These are phyloP conservation scores for Rhodotorula graminis DNA, from an alignment of 768 basidiomycete genomes.

Conservation along the genomic window DNA sequence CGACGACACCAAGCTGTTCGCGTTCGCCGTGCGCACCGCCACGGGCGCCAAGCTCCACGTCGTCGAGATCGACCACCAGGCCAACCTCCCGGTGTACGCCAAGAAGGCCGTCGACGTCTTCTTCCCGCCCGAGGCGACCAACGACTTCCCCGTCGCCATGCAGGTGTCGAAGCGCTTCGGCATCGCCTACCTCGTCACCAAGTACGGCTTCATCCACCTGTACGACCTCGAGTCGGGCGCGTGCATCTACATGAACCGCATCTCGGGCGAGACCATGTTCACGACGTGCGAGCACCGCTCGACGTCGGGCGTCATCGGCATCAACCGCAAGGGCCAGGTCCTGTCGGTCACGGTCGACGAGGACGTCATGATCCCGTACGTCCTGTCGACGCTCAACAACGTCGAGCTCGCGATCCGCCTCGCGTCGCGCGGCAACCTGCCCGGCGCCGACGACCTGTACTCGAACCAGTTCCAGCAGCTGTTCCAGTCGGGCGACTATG, in stretches of 20 bases:
- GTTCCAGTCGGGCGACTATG: conserved; percentile 80
- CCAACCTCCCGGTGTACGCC: conserved; percentile 82
- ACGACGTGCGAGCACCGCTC: conserved; percentile 95
- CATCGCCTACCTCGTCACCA: conserved; percentile 93
- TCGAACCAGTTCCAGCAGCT: conserved; percentile 87
- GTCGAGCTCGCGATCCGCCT: conserved; percentile 97
- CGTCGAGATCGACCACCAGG: conserved; percentile 94
- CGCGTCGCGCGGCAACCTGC: conserved; percentile 89
- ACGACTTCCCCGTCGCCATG: conserved; percentile 99
- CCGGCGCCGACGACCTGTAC: conserved; percentile 95
- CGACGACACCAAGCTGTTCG: conserved; percentile 80
- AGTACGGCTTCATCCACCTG: conserved; percentile 98
- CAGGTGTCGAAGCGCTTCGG: conserved; percentile 92
- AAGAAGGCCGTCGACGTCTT: conserved; percentile 99
- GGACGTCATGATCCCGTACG: conserved; percentile 90
- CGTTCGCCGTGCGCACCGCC: conserved; percentile 92
- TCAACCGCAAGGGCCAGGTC: conserved; percentile 95
- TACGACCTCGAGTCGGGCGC: conserved; percentile 96
- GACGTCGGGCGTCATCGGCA: conserved; percentile 91
- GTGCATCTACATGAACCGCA: conserved; percentile 99
- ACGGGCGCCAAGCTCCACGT: conserved; percentile 97
- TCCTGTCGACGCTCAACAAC: conserved; percentile 88
- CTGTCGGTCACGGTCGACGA: conserved; percentile 96
- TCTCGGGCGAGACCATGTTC: conserved; percentile 98
- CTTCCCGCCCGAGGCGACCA: conserved; percentile 95